Percentiles rank a stretch among this genome's conserved stretches.
Evolutionary conservation across 2,329 filamentous ascomycete species (phyloP).

Genomic region (Camillea tinctor): DNA sequence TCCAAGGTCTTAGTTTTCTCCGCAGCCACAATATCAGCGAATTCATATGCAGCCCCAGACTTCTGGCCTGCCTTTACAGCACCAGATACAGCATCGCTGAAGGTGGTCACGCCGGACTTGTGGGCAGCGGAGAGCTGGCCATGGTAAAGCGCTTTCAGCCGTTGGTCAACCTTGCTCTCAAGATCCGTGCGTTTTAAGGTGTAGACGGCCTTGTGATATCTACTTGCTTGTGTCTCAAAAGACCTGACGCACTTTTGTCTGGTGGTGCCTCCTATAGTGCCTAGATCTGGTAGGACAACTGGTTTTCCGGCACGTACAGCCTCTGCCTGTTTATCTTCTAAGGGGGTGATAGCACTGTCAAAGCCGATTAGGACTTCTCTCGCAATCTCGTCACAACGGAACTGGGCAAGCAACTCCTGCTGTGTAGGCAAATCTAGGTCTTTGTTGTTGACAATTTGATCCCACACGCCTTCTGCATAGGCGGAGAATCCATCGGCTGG

Average conservation of each 20-base stretch:
- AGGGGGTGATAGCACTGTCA: constrained; percentile 74
- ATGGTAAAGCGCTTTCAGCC: constrained; percentile 83
- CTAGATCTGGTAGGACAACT: constrained; percentile 72
- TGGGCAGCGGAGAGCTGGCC: constrained; percentile 87
- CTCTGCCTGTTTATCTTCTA: constrained; percentile 84
- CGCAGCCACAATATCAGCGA: constrained; percentile 84
- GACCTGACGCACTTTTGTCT: constrained; percentile 71
- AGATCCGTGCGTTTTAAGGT: constrained; percentile 81
- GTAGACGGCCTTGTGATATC: constrained; percentile 97
- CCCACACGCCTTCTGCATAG: constrained; percentile 94
- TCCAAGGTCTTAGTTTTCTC: constrained; percentile 77
- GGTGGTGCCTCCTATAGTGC: constrained; percentile 68
- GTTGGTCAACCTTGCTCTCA: constrained; percentile 80
- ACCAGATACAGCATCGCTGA: constrained; percentile 81
- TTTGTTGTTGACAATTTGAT: constrained; percentile 98
- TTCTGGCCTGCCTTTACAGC: constrained; percentile 93
- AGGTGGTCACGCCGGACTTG: constrained; percentile 79
- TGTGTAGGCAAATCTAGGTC: constrained; percentile 95
- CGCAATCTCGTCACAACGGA: constrained; percentile 95
- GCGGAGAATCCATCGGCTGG: constrained; percentile 95
- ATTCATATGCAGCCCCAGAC: constrained; percentile 87
- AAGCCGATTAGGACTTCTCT: constrained; percentile 84
- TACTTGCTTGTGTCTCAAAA: constrained; percentile 88
- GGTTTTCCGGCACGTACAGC: constrained; percentile 70
- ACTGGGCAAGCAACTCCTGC: constrained; percentile 94